Evolutionary conservation across 768 basidiomycete species (phyloP).

Genomic region (Porphyrellus cyaneotinctus): DNA sequence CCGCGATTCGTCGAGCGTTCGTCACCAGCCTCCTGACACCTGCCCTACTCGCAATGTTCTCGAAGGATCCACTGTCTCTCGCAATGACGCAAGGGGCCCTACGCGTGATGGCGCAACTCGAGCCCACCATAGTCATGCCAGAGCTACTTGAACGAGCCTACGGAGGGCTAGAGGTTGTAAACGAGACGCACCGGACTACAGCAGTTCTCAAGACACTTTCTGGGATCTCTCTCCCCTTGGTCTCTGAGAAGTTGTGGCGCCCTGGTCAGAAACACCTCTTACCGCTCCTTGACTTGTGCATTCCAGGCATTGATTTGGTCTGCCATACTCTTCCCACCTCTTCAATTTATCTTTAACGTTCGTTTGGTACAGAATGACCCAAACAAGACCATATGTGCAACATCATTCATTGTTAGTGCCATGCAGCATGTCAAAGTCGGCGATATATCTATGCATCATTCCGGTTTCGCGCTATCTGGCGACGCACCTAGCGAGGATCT

Average conservation of each 20-base stretch:
- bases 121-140: constrained; percentile 85
- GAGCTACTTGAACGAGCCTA: constrained; percentile 89
- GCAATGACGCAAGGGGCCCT: constrained; percentile 78
- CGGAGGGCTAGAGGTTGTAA: constrained; percentile 85
- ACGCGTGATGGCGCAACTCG: constrained; percentile 71
- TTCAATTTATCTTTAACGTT: constrained; percentile 1
- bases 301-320: constrained; percentile 90
- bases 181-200: constrained; percentile 93
- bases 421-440: constrained; percentile 77
- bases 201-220: constrained; percentile 84
- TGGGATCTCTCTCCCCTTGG: constrained; percentile 69
- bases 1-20: constrained; percentile 75
- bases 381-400: constrained; percentile 72
- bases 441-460: constrained; percentile 62
- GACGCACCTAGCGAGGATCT: constrained; percentile 52
- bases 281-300: constrained; percentile 80
- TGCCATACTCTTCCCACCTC: constrained; percentile 18
- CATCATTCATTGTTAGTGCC: constrained; percentile 70
- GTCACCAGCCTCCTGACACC: constrained; percentile 81
- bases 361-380: constrained; percentile 61
- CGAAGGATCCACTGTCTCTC: constrained; percentile 78
- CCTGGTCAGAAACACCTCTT: constrained; percentile 86
- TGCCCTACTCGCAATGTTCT: constrained; percentile 86
- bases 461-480: constrained; percentile 50
- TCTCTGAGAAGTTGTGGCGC: constrained; percentile 74